phyloP scores from a whole-genome alignment of 176 grass and related monocot species.

The Triticum timopheevii region DNA sequence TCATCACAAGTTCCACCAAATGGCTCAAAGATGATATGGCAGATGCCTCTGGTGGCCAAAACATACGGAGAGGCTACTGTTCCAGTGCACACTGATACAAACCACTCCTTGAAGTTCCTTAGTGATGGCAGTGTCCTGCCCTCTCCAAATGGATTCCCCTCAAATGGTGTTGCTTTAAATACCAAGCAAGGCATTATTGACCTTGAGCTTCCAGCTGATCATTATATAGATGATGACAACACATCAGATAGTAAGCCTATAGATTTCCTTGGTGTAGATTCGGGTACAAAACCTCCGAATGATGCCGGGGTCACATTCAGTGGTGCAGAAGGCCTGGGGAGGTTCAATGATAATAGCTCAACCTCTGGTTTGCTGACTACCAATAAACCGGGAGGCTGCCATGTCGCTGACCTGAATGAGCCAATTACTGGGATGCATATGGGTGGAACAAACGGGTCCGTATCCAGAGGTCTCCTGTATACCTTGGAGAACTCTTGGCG shows the following conservation, averaged over 20 bases:
- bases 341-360: slow-evolving; percentile 33
- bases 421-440: slow-evolving; percentile 40
- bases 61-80: not conserved
- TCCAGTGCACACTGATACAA: slow-evolving; percentile 38
- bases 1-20: slow-evolving; percentile 59
- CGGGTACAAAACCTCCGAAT: slow-evolving; percentile 21
- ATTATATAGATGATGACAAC: slow-evolving; percentile 57
- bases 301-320: slow-evolving; percentile 39
- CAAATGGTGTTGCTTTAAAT: slow-evolving; percentile 29
- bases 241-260: slow-evolving; percentile 32
- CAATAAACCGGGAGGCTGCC: slow-evolving; percentile 21
- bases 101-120: slow-evolving; percentile 55
- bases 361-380: slow-evolving; percentile 31
- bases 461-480: slow-evolving; percentile 20
- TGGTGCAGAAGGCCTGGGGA: slow-evolving; percentile 15
- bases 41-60: too few relatives aligned
- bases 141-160: slow-evolving; percentile 56
- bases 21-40: slow-evolving; percentile 29
- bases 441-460: slow-evolving; percentile 28
- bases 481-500: slow-evolving; percentile 32
- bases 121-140: slow-evolving; percentile 76
- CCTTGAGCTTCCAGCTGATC: slow-evolving; percentile 60
- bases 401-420: slow-evolving; percentile 67
- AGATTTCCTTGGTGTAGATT: slow-evolving; percentile 49
- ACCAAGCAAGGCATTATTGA: slow-evolving; percentile 50